Evolutionary conservation across 805 yeast genomes (phyloP).

Genomic region (Candida broadrunensis): DNA sequence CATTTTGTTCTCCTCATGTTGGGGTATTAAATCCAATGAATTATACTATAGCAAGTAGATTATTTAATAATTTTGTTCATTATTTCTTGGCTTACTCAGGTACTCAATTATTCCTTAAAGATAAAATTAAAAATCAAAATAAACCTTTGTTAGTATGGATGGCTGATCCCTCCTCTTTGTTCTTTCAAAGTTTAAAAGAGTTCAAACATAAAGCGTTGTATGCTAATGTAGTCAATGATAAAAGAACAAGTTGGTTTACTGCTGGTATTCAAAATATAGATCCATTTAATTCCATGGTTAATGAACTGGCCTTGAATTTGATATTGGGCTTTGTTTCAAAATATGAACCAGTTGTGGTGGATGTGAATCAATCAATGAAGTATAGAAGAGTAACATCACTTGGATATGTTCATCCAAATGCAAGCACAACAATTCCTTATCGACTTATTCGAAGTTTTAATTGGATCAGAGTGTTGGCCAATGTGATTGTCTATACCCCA

Average conservation of each 20-base stretch:
- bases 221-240: constrained; percentile 77
- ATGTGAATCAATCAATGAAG: constrained; percentile 43
- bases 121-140: constrained; percentile 9
- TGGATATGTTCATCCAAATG: neutral
- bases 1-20: constrained; percentile 59
- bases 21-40: constrained; percentile 53
- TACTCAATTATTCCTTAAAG: constrained; percentile 66
- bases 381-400: constrained; percentile 2
- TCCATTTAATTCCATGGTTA: constrained; percentile 55
- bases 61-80: constrained; percentile 67
- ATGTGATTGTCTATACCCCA: constrained; percentile 55
- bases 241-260: constrained; percentile 81
- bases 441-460: constrained; percentile 28
- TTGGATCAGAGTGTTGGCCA: constrained; percentile 47
- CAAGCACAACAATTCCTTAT: constrained; percentile 2
- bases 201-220: constrained; percentile 60
- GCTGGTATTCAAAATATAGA: constrained; percentile 64
- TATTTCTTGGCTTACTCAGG: constrained; percentile 69
- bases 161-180: constrained; percentile 62
- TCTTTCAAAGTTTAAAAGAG: constrained; percentile 49
- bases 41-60: constrained; percentile 34
- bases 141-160: constrained; percentile 60
- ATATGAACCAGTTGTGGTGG: constrained; percentile 58
- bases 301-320: constrained; percentile 25
- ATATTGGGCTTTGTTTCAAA: constrained; percentile 41